phyloP scores from a whole-genome alignment of 2,329 filamentous ascomycete genomes.

The Neophaeococcomyces mojaviensis region DNA sequence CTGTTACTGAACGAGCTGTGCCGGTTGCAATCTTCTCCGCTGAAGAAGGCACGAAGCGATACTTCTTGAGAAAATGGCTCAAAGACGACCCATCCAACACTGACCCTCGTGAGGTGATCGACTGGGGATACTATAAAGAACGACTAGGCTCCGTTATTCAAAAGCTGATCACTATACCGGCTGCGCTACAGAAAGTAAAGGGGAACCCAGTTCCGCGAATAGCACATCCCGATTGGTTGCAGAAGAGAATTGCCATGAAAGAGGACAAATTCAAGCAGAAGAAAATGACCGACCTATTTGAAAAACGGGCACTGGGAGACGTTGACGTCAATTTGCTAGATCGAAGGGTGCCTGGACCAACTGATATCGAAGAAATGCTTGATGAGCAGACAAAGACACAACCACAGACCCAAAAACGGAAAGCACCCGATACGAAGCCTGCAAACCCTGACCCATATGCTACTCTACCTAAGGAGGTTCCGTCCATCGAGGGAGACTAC shows the following conservation, averaged over 20 bases:
- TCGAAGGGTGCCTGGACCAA: conserved; percentile 46
- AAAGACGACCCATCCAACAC: conserved; percentile 87
- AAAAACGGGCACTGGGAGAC: conserved; percentile 46
- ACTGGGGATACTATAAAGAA: conserved; percentile 97
- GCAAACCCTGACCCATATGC: conserved; percentile 64
- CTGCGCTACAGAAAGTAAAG: conserved; percentile 84
- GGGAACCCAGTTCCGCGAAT: conserved; percentile 86
- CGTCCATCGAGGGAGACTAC: conserved; percentile 78
- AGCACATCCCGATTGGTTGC: conserved; percentile 91
- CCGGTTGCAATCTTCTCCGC: conserved; percentile 97
- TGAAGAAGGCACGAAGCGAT: conserved; percentile 76
- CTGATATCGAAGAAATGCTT: conserved; percentile 78
- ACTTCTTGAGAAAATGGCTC: conserved; percentile 90
- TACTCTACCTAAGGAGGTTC: conserved; percentile 74
- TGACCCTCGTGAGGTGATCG: conserved; percentile 80
- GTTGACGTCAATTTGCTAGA: conserved; percentile 46
- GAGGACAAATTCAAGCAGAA: conserved; percentile 98
- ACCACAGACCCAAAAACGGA: conserved; percentile 62
- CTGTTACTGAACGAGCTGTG: conserved; percentile 88
- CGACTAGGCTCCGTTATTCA: conserved; percentile 95
- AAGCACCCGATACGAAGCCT: conserved; percentile 56
- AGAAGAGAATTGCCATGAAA: conserved; percentile 85
- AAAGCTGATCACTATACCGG: conserved; percentile 97
- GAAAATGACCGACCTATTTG: conserved; percentile 92
- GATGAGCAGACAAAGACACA: conserved; percentile 60